phyloP scores from a whole-genome alignment of 176 grass and related monocot species.

The Aegilops longissima region DNA sequence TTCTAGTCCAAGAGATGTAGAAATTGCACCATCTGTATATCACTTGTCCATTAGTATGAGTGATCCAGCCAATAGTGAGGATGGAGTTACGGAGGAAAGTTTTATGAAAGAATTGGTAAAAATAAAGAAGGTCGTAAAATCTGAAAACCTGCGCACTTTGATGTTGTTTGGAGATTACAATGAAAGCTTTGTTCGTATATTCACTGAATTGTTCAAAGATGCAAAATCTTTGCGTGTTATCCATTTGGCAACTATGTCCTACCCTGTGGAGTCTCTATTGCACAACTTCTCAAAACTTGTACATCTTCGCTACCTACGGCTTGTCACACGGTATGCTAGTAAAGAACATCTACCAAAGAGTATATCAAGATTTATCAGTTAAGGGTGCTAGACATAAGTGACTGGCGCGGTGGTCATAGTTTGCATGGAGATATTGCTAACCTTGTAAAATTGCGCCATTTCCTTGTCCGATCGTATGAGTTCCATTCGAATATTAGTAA shows the following conservation, averaged over 20 bases:
- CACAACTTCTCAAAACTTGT: no score
- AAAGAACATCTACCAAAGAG: background rate
- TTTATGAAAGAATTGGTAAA: background rate
- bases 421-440: background rate
- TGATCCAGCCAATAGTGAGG: background rate
- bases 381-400: background rate
- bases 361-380: constrained; percentile 1
- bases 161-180: background rate
- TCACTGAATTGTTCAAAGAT: background rate
- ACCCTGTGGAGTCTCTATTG: no score
- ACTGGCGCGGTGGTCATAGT: background rate
- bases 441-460: background rate
- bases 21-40: background rate
- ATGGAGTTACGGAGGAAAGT: background rate
- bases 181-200: background rate
- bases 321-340: no score
- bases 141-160: background rate
- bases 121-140: background rate
- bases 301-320: no score
- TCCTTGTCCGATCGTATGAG: background rate
- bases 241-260: background rate
- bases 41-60: background rate
- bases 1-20: background rate
- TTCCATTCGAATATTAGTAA: no score
- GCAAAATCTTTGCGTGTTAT: background rate